These are phyloP conservation scores for Paxillus ammoniavirescens DNA, from an alignment of 768 basidiomycete genomes.

Conservation along the genomic window DNA sequence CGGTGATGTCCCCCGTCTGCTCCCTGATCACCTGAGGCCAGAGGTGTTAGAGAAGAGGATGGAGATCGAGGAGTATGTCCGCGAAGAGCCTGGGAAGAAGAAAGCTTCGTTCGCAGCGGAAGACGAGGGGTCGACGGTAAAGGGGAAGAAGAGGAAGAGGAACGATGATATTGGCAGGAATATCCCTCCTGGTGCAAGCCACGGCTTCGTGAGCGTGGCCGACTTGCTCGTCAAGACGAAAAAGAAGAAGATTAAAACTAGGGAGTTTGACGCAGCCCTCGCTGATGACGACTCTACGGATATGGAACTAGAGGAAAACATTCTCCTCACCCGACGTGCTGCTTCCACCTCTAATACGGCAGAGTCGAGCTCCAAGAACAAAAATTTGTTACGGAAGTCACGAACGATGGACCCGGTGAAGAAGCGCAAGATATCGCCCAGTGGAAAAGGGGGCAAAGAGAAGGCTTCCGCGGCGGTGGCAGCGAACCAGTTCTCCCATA, in stretches of 20 bases:
- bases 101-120: conserved; percentile 22
- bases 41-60: conserved; percentile 77
- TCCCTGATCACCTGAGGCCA: conserved; percentile 78
- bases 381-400: conserved; percentile 43
- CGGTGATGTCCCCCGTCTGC: conserved; percentile 83
- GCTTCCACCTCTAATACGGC: conserved; percentile 43
- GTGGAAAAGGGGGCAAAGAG: conserved; percentile 25
- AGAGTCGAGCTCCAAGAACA: conserved; percentile 31
- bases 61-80: conserved; percentile 74
- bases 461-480: conserved; percentile 24
- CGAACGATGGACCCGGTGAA: conserved; percentile 38
- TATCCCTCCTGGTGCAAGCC: conserved; percentile 69
- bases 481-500: conserved; percentile 42
- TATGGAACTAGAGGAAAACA: conserved; percentile 59
- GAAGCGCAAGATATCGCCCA: conserved; percentile 11
- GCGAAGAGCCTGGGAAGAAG: conserved; percentile 42
- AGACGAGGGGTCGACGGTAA: conserved; percentile 28
- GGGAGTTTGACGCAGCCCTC: conserved; percentile 47
- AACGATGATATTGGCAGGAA: conserved; percentile 67
- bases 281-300: conserved; percentile 70
- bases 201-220: conserved; percentile 69
- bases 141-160: conserved; percentile 63
- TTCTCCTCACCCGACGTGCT: conserved; percentile 48
- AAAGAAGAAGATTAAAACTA: conserved; percentile 41
- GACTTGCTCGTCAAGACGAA: conserved; percentile 57